These are phyloP conservation scores for Erythrobasidium yunnanense DNA, from an alignment of 768 basidiomycete species.

Conservation along the genomic window DNA sequence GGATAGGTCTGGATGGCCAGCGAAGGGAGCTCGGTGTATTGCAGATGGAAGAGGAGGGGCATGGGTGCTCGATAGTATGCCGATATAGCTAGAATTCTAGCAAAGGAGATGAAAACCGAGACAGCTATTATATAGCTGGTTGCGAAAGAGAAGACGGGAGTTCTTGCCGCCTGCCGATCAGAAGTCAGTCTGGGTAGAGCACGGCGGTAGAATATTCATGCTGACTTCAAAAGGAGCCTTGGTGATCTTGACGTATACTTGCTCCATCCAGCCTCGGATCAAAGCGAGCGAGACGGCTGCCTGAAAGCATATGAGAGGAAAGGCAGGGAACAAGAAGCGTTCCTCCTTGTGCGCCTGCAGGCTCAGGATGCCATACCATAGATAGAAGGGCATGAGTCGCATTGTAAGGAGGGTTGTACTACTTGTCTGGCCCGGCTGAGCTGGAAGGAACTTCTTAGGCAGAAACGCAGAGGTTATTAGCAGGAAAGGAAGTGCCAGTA, in stretches of 20 bases:
- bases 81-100: conserved; percentile 69
- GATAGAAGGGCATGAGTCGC: conserved; percentile 73
- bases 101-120: conserved; percentile 59
- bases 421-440: conserved; percentile 40
- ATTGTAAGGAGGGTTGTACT: conserved; percentile 54
- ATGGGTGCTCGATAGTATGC: conserved; percentile 86
- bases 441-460: conserved; percentile 51
- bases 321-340: conserved; percentile 93
- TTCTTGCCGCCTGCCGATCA: conserved; percentile 53
- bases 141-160: conserved; percentile 61
- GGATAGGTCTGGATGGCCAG: conserved; percentile 52
- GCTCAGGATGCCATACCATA: conserved; percentile 76
- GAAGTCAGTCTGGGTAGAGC: neutral
- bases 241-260: conserved; percentile 59
- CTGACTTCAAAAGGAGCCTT: conserved; percentile 74
- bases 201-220: neutral
- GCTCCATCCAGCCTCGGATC: conserved; percentile 75
- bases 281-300: conserved; percentile 81
- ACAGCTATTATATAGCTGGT: conserved; percentile 61
- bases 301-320: conserved; percentile 84
- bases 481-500: conserved; percentile 68
- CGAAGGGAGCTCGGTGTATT: conserved; percentile 66
- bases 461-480: conserved; percentile 63
- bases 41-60: conserved; percentile 57
- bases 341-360: conserved; percentile 92